Evolutionary conservation across 768 basidiomycete species (phyloP).

Genomic region (Kwoniella sp.): DNA sequence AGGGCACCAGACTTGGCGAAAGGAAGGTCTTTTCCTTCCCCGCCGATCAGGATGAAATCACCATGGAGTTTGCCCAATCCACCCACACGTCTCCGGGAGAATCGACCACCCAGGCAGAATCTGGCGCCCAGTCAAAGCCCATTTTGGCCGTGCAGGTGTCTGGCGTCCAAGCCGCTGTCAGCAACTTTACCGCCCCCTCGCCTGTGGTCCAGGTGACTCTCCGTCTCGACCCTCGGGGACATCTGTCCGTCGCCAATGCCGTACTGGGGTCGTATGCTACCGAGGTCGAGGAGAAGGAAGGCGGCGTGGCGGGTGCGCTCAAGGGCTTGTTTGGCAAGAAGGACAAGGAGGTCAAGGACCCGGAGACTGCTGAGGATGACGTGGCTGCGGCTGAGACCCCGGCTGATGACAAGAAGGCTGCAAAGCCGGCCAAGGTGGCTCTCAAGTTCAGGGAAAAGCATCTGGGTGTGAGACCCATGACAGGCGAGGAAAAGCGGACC

Average conservation of each 20-base stretch:
- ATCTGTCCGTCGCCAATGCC: constrained; percentile 74
- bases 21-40: constrained; percentile 85
- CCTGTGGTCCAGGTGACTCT: constrained; percentile 83
- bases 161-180: constrained; percentile 70
- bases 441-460: constrained; percentile 64
- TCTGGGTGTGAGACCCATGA: constrained; percentile 70
- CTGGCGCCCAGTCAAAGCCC: constrained; percentile 14
- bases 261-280: constrained; percentile 59
- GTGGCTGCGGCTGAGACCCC: constrained; percentile 8
- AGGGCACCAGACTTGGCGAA: constrained; percentile 68
- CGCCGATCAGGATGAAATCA: constrained; percentile 53
- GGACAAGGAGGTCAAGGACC: constrained; percentile 30
- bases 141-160: constrained; percentile 68
- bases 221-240: constrained; percentile 77
- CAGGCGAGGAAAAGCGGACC: constrained; percentile 67
- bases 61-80: constrained; percentile 71
- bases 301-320: constrained; percentile 62
- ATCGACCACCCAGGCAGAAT: constrained; percentile 2
- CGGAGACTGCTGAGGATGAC: constrained; percentile 18
- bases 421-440: constrained; percentile 58
- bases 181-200: constrained; percentile 77
- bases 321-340: constrained; percentile 70
- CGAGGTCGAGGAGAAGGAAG: constrained; percentile 56
- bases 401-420: constrained; percentile 30
- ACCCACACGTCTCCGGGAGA: constrained; percentile 10